These are phyloP conservation scores for Blastobotrys ciferrii DNA, from an alignment of 1,139 yeast species.

Conservation along the genomic window DNA sequence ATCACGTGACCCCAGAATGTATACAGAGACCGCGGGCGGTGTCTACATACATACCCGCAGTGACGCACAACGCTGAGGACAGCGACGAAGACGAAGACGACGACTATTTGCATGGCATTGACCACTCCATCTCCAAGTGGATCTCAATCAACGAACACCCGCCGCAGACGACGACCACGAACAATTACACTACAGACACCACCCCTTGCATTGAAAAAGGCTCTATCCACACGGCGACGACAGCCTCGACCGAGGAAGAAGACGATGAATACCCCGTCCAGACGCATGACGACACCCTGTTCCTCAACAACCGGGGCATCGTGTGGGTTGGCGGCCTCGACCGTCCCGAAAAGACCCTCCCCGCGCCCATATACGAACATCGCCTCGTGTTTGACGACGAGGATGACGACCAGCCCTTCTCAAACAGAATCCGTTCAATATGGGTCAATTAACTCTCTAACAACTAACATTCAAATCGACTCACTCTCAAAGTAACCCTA, in stretches of 20 bases:
- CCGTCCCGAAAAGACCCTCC: background rate
- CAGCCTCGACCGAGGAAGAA: background rate
- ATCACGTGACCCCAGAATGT: background rate
- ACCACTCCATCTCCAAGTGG: conserved; percentile 8
- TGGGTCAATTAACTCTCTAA: background rate
- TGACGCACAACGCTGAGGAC: background rate
- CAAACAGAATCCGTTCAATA: background rate
- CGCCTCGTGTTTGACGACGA: background rate
- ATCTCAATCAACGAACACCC: conserved; percentile 3
- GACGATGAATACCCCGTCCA: background rate
- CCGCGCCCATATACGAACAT: background rate
- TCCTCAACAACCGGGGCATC: conserved; percentile 2
- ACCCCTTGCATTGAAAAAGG: conserved; percentile 2
- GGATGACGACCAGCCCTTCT: background rate
- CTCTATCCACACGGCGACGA: background rate
- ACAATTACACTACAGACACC: background rate
- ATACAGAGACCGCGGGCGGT: conserved; percentile 6
- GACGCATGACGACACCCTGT: background rate
- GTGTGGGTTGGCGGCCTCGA: background rate
- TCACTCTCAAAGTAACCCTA: no score
- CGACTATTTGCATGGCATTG: conserved; percentile 6
- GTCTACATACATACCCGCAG: conserved; percentile 2
- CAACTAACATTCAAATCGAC: no score
- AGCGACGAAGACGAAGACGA: background rate
- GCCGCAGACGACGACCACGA: background rate